Conservation (phyloP, 345 rosid genomes). For the Hibiscus syriacus region DNA sequence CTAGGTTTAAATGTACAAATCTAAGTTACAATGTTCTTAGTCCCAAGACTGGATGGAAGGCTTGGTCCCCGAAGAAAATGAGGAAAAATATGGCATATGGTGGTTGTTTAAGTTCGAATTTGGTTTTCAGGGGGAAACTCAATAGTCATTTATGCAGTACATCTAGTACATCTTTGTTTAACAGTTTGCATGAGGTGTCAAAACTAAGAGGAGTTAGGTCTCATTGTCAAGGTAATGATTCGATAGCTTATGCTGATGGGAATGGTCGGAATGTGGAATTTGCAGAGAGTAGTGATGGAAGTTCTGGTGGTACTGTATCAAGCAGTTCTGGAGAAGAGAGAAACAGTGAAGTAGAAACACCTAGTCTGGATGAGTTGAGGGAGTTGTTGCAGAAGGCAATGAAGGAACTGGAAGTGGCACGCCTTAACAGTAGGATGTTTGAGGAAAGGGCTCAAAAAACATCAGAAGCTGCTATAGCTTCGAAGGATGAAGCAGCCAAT, state of each 20-base stretch:
- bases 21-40: conserved; percentile 2
- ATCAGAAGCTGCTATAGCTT: conserved; percentile 77
- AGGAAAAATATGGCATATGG: background rate
- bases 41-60: conserved; percentile 21
- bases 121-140: conserved; percentile 24
- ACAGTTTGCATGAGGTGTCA: conserved; percentile 19
- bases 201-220: conserved; percentile 25
- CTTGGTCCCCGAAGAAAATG: conserved; percentile 5
- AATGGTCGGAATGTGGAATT: conserved; percentile 45
- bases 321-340: conserved; percentile 23
- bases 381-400: conserved; percentile 50
- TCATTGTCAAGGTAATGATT: conserved; percentile 58
- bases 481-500: conserved; percentile 63
- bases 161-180: conserved; percentile 22
- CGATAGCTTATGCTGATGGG: conserved; percentile 48
- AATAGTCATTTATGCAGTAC: conserved; percentile 20
- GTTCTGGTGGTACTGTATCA: conserved; percentile 19
- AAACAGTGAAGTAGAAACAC: conserved; percentile 29
- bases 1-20: background rate
- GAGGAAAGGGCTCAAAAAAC: conserved; percentile 86
- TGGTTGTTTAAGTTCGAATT: conserved; percentile 26
- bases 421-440: conserved; percentile 62
- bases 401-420: conserved; percentile 71
- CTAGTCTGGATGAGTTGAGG: conserved; percentile 49
- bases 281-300: conserved; percentile 29